phyloP scores from a whole-genome alignment of 768 basidiomycete species.

The Termitomyces sp. region DNA sequence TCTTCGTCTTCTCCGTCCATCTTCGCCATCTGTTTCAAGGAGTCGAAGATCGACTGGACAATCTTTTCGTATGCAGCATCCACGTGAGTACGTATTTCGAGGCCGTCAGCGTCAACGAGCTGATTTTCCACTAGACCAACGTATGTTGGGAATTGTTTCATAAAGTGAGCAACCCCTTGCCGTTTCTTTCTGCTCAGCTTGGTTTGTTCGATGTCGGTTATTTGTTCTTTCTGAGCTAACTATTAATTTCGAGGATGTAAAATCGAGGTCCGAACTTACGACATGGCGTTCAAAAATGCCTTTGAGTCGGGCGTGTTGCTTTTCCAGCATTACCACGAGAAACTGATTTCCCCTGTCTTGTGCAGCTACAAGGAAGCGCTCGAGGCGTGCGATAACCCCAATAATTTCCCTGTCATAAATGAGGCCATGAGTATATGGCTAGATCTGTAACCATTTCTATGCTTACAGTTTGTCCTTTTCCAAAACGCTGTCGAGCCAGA shows the following conservation, averaged over 20 bases:
- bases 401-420: slow-evolving; percentile 66
- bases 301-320: slow-evolving; percentile 75
- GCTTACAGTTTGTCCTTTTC: slow-evolving; percentile 70
- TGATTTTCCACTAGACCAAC: slow-evolving; percentile 80
- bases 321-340: slow-evolving; percentile 65
- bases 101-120: slow-evolving; percentile 65
- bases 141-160: slow-evolving; percentile 90
- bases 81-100: slow-evolving; percentile 73
- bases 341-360: slow-evolving; percentile 79
- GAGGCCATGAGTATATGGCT: neutral
- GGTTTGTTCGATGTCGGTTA: slow-evolving; percentile 83
- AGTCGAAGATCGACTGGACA: slow-evolving; percentile 87
- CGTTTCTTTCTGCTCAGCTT: slow-evolving; percentile 91
- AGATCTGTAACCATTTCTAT: neutral
- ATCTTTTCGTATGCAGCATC: slow-evolving; percentile 86
- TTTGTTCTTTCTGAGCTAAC: slow-evolving; percentile 66
- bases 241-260: neutral
- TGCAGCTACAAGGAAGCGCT: slow-evolving; percentile 70
- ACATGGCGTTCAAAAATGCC: slow-evolving; percentile 73
- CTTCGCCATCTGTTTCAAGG: slow-evolving; percentile 93
- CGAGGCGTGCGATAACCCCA: slow-evolving; percentile 74
- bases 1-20: slow-evolving; percentile 90
- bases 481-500: slow-evolving; percentile 78
- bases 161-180: slow-evolving; percentile 86
- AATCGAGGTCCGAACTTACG: slow-evolving; percentile 30